Evolutionary conservation across 257 asterid genomes (phyloP), one percentile per base, ranked within the genome.

Genomic region (Solanum chiquidenum): DNA sequence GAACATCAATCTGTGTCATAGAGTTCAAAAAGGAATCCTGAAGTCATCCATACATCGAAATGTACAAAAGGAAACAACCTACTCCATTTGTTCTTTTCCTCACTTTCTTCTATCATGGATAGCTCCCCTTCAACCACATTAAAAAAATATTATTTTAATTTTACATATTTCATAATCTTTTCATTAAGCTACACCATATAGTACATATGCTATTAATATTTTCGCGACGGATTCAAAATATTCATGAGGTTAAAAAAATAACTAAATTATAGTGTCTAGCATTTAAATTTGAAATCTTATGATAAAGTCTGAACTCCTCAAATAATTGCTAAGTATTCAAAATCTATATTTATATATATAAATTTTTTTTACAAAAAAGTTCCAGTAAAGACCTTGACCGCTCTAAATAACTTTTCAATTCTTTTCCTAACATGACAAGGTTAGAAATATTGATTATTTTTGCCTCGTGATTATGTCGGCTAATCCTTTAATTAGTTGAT

Each of bases 21-120:
- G 62, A 55, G 62, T 38, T 66, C 25, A 8, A 40, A 29, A 68
- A 12, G 12, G 55, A 40, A 85, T 68, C 38, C 29, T 38, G 20
- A 49, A 66, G 75, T 85, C 35, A 9, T 66, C 40, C 2, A 85
- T n/a, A 2, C 34, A 64, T 35, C 29, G 38, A 52, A 40, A 49
- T 38, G 20, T 37, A 77, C 66, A 27, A 60, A 76, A 38, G 49
- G 42, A 60, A 77, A 76, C 79, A 87, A 87, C 33, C 86, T 27
- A 75, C 55, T 10, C 60, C 69, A 31, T 79, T 62, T 62, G 89
- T 87, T 77, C 69, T 87, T 87, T 87, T 87, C 62, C n/a, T 62
- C 60, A 21, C 55, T 29, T 60, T 35, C 42, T 62, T 62, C 40
- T 8, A 20, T 49, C 60, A 29, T 20, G 83, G 89, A 87, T 62